Conservation (phyloP, 768 basidiomycete species). For the Suillus paluster region DNA sequence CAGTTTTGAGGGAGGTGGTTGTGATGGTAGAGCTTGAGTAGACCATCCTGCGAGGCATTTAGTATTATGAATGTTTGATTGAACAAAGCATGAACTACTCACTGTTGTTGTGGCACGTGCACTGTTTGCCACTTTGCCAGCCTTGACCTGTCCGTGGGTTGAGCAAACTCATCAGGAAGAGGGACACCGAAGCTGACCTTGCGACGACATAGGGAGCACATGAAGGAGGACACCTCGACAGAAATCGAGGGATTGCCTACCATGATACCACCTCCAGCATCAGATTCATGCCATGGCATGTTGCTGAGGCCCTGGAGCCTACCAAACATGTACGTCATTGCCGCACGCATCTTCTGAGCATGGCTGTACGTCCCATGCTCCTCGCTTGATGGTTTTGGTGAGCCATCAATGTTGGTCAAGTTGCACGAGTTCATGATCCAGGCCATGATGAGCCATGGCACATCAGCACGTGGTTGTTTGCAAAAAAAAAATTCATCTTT, state of each 20-base stretch:
- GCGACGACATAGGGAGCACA: conserved; percentile 29
- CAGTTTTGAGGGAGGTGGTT: conserved; percentile 26
- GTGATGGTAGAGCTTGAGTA: conserved; percentile 28
- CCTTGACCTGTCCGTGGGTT: too few relatives aligned
- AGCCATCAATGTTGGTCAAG: conserved; percentile 29
- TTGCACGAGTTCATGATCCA: conserved; percentile 38
- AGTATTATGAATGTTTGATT: too few relatives aligned
- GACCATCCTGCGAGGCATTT: too few relatives aligned
- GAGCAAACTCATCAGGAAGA: too few relatives aligned
- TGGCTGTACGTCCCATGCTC: conserved; percentile 29
- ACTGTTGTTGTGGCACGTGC: conserved; percentile 31
- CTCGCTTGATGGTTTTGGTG: conserved; percentile 15
- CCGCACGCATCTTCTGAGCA: conserved; percentile 43
- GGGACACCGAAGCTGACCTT: conserved; percentile 30
- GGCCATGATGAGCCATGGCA: conserved; percentile 27
- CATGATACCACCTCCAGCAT: conserved; percentile 23
- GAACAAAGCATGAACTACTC: too few relatives aligned
- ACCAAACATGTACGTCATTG: conserved; percentile 36
- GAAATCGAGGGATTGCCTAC: conserved; percentile 36
- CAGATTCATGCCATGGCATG: conserved; percentile 34
- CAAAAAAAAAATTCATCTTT: too few relatives aligned
- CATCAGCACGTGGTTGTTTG: conserved; percentile 16
- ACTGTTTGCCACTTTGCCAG: conserved; percentile 34
- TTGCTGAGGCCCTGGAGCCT: conserved; percentile 27
- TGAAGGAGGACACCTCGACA: conserved; percentile 28